Percentiles rank a stretch among this genome's conserved stretches.
These are phyloP conservation scores for Pythium coloratum DNA, from an alignment of 352 stramenopile species.

Conservation along the genomic window DNA sequence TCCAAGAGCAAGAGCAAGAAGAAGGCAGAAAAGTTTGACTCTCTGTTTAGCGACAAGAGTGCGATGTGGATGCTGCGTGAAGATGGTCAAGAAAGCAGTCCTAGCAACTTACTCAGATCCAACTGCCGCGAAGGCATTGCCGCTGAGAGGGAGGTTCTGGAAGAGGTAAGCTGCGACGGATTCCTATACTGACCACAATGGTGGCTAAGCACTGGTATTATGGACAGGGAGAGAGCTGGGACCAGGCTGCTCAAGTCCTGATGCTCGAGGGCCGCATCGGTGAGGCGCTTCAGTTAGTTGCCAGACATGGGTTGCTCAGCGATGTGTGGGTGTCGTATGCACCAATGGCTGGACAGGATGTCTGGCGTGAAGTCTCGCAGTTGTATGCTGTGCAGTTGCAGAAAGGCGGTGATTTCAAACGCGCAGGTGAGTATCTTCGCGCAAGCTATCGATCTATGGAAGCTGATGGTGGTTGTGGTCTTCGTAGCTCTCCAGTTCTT, in stretches of 20 bases:
- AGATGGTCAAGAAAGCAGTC: not conserved
- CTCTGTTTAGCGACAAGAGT: not conserved
- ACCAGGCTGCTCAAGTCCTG: constrained; percentile 45
- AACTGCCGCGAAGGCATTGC: not conserved
- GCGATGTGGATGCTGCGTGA: constrained; percentile 5
- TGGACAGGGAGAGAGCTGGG: constrained; percentile 46
- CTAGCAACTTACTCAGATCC: not conserved
- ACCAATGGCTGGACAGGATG: constrained; percentile 67
- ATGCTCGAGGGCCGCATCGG: constrained; percentile 53
- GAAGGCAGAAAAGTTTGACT: constrained; percentile 4
- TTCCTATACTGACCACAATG: not conserved
- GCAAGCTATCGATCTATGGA: constrained; percentile 3
- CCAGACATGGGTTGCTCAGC: constrained; percentile 44
- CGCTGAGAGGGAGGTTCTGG: constrained; percentile 5
- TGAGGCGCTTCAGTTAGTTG: constrained; percentile 60
- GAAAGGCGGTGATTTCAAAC: constrained; percentile 41
- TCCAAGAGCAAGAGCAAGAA: constrained; percentile 14
- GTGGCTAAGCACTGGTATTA: not conserved
- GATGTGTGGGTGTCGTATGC: constrained; percentile 64
- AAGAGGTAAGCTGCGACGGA: constrained; percentile 9
- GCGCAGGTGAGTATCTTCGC: constrained; percentile 32
- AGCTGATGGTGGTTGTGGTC: not conserved
- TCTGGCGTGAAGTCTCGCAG: constrained; percentile 68
- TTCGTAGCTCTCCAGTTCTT: constrained; percentile 55
- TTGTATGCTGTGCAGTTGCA: constrained; percentile 65